phyloP scores from a whole-genome alignment of 2,329 filamentous ascomycete species.

The Claviceps sp. region DNA sequence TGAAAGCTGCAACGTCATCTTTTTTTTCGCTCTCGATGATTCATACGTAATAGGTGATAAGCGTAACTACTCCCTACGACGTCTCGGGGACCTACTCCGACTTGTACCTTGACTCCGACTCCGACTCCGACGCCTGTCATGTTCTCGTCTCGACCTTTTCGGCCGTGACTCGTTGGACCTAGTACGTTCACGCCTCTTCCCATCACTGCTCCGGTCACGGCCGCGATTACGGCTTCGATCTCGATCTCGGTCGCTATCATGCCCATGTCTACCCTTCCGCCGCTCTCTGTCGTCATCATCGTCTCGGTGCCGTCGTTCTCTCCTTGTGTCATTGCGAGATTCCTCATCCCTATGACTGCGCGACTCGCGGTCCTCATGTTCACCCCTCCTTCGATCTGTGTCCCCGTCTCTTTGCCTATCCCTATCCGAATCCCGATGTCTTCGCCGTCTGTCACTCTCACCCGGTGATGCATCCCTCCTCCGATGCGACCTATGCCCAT shows the following conservation, averaged over 20 bases:
- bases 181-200: constrained; percentile 14
- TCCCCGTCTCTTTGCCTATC: constrained; percentile 6
- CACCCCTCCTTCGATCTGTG: constrained; percentile 10
- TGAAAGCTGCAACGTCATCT: background rate
- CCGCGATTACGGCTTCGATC: constrained; percentile 10
- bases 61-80: constrained; percentile 10
- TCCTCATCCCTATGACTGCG: background rate
- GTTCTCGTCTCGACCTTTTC: constrained; percentile 16
- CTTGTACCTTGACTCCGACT: constrained; percentile 7
- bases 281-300: constrained; percentile 11
- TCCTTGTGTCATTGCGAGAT: constrained; percentile 11
- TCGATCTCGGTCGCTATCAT: constrained; percentile 13
- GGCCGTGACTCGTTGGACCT: constrained; percentile 15
- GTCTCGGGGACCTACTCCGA: constrained; percentile 11
- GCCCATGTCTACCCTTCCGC: background rate
- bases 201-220: constrained; percentile 13
- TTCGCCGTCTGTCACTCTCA: constrained; percentile 13
- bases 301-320: constrained; percentile 13
- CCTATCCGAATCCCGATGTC: constrained; percentile 9
- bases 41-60: background rate
- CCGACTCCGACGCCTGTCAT: constrained; percentile 12
- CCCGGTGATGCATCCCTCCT: constrained; percentile 22
- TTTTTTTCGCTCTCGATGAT: background rate
- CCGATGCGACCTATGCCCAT: constrained; percentile 8
- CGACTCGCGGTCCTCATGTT: constrained; percentile 7